Conservation (phyloP, 371 early-diverging fungal species). For the Choanephora cucurbitarum region DNA sequence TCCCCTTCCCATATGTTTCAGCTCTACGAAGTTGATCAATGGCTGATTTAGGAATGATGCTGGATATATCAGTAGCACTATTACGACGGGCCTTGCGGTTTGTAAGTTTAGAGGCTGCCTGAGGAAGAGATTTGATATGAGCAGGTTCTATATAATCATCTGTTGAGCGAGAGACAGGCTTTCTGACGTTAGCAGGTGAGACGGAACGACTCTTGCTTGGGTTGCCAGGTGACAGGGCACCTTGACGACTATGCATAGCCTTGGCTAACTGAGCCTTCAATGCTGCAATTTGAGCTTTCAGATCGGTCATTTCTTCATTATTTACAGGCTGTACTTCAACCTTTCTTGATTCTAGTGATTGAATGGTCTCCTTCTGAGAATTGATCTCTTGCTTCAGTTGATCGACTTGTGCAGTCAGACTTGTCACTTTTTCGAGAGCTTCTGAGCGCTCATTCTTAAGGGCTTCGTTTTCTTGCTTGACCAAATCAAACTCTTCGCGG, state of each 20-base stretch:
- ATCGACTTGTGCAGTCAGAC: slow-evolving; percentile 58
- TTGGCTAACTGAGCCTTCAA: slow-evolving; percentile 43
- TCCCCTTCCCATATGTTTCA: slow-evolving; percentile 19
- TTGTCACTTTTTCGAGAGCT: slow-evolving; percentile 48
- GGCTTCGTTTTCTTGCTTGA: slow-evolving; percentile 47
- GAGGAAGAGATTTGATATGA: slow-evolving; percentile 10
- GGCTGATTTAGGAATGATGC: slow-evolving; percentile 27
- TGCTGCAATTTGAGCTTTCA: slow-evolving; percentile 37
- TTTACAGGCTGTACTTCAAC: not conserved
- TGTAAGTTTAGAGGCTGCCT: slow-evolving; percentile 13
- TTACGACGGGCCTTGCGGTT: slow-evolving; percentile 32
- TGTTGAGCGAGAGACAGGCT: not conserved
- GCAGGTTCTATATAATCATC: slow-evolving; percentile 1
- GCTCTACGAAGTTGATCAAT: slow-evolving; percentile 34
- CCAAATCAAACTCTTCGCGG: slow-evolving; percentile 56
- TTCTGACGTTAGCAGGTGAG: slow-evolving; percentile 20
- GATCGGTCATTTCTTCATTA: slow-evolving; percentile 23
- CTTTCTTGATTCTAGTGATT: slow-evolving; percentile 48
- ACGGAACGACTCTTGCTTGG: slow-evolving; percentile 14
- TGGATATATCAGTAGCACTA: slow-evolving; percentile 31
- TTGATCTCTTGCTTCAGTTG: slow-evolving; percentile 55
- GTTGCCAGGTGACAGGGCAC: slow-evolving; percentile 15
- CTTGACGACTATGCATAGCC: slow-evolving; percentile 31
- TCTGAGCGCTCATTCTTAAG: slow-evolving; percentile 40
- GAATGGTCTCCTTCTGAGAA: slow-evolving; percentile 69